Percentiles rank a stretch among this genome's conserved stretches.
Evolutionary conservation across 2,329 filamentous ascomycete genomes (phyloP).

Genomic region (Orbilia ellipsospora): DNA sequence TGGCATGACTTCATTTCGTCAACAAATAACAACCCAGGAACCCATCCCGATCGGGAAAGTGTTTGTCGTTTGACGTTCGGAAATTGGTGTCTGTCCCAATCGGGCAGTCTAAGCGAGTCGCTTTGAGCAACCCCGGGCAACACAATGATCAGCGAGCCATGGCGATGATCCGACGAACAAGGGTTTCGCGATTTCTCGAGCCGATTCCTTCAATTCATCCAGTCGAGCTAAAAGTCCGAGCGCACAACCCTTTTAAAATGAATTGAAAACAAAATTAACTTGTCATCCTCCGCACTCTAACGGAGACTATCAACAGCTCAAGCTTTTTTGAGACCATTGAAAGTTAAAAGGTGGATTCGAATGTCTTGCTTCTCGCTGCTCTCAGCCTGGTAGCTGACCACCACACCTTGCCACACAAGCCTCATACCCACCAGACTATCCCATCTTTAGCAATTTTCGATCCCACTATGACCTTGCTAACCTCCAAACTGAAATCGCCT

Average conservation of each 20-base stretch:
- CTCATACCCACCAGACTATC: slow-evolving; percentile 4
- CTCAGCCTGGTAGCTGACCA: slow-evolving; percentile 1
- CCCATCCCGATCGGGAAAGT: no score
- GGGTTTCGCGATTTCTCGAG: no score
- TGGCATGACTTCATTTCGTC: slow-evolving; percentile 33
- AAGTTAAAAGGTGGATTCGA: background rate
- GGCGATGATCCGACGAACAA: no score
- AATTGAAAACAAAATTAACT: no score
- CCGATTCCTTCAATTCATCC: no score
- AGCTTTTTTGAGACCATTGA: background rate
- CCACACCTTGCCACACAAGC: background rate
- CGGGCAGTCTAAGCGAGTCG: slow-evolving; percentile 29
- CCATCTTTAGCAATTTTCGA: slow-evolving; percentile 2
- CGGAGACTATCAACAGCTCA: background rate
- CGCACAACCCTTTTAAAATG: no score
- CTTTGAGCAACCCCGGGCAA: slow-evolving; percentile 18
- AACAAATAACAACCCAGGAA: background rate
- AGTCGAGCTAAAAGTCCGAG: no score
- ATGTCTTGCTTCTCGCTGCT: background rate
- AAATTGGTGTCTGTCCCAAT: slow-evolving; percentile 25
- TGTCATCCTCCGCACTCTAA: background rate
- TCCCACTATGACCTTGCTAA: no score
- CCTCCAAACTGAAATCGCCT: no score
- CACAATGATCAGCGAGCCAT: slow-evolving; percentile 5
- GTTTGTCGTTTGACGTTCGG: slow-evolving; percentile 19